Evolutionary conservation across 2,329 filamentous ascomycete genomes (phyloP).

Genomic region (Aureobasidium pullulans): DNA sequence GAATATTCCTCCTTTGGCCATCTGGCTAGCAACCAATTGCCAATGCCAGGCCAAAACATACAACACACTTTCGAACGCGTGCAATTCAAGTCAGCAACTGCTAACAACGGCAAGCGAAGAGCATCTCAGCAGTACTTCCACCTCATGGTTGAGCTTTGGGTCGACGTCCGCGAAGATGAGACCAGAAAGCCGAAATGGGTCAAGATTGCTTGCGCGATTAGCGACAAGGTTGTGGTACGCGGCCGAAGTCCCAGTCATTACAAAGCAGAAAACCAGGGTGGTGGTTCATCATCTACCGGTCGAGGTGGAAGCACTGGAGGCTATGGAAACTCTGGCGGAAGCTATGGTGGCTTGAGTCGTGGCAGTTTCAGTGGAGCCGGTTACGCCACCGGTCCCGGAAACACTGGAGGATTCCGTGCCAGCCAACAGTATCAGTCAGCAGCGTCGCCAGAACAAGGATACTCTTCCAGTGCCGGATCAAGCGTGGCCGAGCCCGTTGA

Average conservation of each 20-base stretch:
- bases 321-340: conserved; percentile 27
- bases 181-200: conserved; percentile 50
- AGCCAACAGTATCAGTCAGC: conserved; percentile 21
- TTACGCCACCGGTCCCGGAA: conserved; percentile 17
- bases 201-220: conserved; percentile 64
- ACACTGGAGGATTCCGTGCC: conserved; percentile 22
- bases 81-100: conserved; percentile 89
- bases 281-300: conserved; percentile 49
- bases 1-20: conserved; percentile 10
- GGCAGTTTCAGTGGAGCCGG: conserved; percentile 16
- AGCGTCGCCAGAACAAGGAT: conserved; percentile 17
- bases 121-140: conserved; percentile 91
- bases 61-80: conserved; percentile 76
- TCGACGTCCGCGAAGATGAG: conserved; percentile 50
- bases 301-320: conserved; percentile 52
- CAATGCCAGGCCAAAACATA: conserved; percentile 25
- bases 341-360: conserved; percentile 24
- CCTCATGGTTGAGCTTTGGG: conserved; percentile 77
- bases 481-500: conserved; percentile 26
- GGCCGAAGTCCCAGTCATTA: conserved; percentile 69
- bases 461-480: conserved; percentile 38
- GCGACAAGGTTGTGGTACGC: conserved; percentile 78
- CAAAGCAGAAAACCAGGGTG: conserved; percentile 43
- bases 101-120: conserved; percentile 85
- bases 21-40: conserved; percentile 14